Evolutionary conservation across 2,329 filamentous ascomycete genomes (phyloP).

Genomic region (Pseudogymnoascus sp.): DNA sequence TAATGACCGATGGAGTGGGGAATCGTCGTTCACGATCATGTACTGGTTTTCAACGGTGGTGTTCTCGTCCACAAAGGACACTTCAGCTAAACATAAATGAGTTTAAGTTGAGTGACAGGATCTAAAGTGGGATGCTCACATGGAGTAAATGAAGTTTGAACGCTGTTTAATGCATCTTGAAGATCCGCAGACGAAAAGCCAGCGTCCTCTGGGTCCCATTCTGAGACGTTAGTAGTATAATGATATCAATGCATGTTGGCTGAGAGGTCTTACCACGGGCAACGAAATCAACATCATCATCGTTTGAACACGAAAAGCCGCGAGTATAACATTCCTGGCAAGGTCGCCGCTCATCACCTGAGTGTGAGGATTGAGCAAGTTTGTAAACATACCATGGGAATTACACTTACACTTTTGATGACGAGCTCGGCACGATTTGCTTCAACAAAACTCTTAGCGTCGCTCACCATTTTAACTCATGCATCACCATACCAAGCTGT

Average conservation of each 20-base stretch:
- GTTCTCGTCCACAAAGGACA: slow-evolving; percentile 2
- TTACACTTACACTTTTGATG: slow-evolving; percentile 8
- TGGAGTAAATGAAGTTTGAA: too few species aligned
- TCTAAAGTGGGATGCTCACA: too few species aligned
- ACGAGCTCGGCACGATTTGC: slow-evolving; percentile 10
- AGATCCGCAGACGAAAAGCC: background rate
- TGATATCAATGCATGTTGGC: background rate
- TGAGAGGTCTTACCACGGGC: background rate
- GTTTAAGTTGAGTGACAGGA: background rate
- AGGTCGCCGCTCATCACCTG: slow-evolving; percentile 9
- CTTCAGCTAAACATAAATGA: background rate
- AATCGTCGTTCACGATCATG: background rate
- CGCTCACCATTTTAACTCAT: background rate
- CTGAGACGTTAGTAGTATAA: background rate
- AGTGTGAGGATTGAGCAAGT: background rate
- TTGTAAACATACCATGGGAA: background rate
- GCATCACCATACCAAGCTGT: background rate
- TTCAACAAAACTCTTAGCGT: background rate
- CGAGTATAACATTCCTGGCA: slow-evolving; percentile 7
- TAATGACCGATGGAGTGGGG: background rate
- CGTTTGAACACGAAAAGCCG: slow-evolving; percentile 3
- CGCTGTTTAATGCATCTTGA: background rate
- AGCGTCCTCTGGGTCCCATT: slow-evolving; percentile 10
- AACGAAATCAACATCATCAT: slow-evolving; percentile 4
- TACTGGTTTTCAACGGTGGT: slow-evolving; percentile 8